Conservation (phyloP, 225 moss, liverwort and hornwort species). For the Lunularia cruciata region DNA sequence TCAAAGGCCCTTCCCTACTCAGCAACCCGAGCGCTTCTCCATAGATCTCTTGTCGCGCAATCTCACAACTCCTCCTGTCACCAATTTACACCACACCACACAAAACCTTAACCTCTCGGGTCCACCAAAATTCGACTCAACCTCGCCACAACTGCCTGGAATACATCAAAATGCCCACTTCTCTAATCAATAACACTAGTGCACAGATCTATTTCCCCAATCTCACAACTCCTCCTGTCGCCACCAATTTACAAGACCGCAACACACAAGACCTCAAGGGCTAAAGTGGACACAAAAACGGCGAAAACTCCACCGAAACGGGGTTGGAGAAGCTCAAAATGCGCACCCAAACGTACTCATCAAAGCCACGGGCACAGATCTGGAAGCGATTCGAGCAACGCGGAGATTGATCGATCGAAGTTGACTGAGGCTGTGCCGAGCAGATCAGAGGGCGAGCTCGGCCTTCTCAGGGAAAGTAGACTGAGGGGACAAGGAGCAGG, state of each 20-base stretch:
- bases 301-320: background rate
- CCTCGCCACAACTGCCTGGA: no score
- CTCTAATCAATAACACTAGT: background rate
- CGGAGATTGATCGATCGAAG: background rate
- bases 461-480: slow-evolving; percentile 5
- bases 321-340: background rate
- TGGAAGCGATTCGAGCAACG: background rate
- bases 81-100: no score
- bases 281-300: background rate
- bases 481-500: background rate
- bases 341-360: background rate
- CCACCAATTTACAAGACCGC: slow-evolving; percentile 7
- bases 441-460: slow-evolving; percentile 17
- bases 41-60: no score
- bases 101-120: no score
- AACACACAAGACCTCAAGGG: slow-evolving; percentile 8
- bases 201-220: slow-evolving; percentile 5
- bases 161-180: no score
- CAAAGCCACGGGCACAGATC: background rate
- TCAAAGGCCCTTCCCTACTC: background rate
- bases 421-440: slow-evolving; percentile 8
- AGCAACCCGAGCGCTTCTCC: no score
- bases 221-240: background rate
- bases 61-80: no score
- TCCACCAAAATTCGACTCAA: no score